Evolutionary conservation across 345 rosid genomes (phyloP), one percentile per base, ranked within the genome.

Genomic region (Pugionium cornutum): DNA sequence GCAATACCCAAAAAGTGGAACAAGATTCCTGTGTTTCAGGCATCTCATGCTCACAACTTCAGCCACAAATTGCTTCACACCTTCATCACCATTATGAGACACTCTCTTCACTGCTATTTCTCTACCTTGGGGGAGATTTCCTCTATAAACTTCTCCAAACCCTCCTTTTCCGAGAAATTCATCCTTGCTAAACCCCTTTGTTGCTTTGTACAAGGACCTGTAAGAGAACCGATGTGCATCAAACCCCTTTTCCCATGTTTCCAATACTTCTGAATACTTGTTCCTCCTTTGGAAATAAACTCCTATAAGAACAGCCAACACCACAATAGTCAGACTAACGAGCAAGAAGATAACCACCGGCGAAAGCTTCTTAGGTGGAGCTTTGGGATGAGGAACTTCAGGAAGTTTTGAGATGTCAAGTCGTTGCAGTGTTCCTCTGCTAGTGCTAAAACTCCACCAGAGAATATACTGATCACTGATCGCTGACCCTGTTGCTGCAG

Each of bases 151-250:
- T 72, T 65, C 70, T 2, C 97, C 92, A 35, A 74, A 86, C 7
- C 96, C 91, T 4, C 97, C 88, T 9, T 31, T 34, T 31, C 94
- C 97, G 1, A 86, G 55, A 29, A 87, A 42, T 26, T 78, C 86
- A 32, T 58, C 64, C 36, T 80, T 81, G 30, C 60, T 76, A 56
- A 89, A 87, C 30, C 95, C 95, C 31, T 79, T 79, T 2, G 94
- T 82, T 51, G 91, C 88, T 35, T 36, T 65, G 50, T 72, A 80
- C 52, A 89, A 75, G 30, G 84, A 76, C 64, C 79, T 84, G 63
- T 75, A 86, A 31, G 83, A 69, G 63, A 83, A 83, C 29, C 94
- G 69, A 6, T 83, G 91, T 4, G 86, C 81, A 4, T 81, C 79
- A 47, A 64, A 85, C 42, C 80, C 85, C 36, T 53, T 67, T 68